Conservation (phyloP, 164 flowering plant genomes). For the Nymphaea thermarum region DNA sequence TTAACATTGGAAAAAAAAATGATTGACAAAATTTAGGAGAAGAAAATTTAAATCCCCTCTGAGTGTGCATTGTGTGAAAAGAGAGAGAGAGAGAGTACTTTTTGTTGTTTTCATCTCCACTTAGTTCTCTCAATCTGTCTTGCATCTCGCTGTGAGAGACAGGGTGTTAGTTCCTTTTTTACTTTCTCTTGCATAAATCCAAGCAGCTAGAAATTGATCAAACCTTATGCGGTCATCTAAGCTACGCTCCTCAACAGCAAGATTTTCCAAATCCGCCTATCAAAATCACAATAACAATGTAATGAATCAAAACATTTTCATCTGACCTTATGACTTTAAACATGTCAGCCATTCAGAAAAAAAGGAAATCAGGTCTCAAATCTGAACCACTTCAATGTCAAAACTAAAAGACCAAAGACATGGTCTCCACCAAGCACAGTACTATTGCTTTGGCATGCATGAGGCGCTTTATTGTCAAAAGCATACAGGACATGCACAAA, state of each 20-base stretch:
- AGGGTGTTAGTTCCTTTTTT: neutral
- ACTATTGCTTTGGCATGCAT: no score
- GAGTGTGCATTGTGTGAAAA: neutral
- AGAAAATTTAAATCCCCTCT: neutral
- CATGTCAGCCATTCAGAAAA: neutral
- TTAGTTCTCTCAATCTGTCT: conserved; percentile 72
- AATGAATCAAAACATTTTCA: no score
- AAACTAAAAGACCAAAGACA: no score
- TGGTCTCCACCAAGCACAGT: no score
- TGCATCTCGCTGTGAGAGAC: conserved; percentile 71
- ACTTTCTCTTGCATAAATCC: neutral
- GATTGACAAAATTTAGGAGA: neutral
- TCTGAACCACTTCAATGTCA: no score
- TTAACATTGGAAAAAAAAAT: no score
- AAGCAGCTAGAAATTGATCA: neutral
- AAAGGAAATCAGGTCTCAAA: no score
- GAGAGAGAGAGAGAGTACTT: conserved; percentile 28
- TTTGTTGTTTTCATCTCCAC: conserved; percentile 82
- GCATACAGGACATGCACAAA: no score
- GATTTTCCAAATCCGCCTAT: conserved; percentile 77
- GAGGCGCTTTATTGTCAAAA: no score
- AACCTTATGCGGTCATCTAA: conserved; percentile 68
- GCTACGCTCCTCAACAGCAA: conserved; percentile 58
- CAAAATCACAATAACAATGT: neutral
- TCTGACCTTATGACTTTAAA: no score